Conservation (phyloP, 805 yeast genomes). For the Hermanozyma aechmeae region DNA sequence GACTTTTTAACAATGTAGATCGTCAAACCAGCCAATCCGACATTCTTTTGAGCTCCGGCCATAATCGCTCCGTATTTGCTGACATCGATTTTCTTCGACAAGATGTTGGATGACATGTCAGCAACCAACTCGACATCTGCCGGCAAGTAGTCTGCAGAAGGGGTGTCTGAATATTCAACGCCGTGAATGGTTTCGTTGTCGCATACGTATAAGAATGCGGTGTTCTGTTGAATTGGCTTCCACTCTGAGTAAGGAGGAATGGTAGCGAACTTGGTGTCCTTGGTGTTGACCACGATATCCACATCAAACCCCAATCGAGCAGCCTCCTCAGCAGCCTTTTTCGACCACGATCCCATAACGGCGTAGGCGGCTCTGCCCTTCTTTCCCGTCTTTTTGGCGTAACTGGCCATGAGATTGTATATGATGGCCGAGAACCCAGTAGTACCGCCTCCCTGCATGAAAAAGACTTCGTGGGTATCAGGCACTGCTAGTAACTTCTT, state of each 20-base stretch:
- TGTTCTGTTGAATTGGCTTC: conserved; percentile 51
- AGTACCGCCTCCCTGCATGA: conserved; percentile 97
- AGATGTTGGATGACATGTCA: conserved; percentile 89
- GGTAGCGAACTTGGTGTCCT: conserved; percentile 47
- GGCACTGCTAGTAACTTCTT: conserved; percentile 64
- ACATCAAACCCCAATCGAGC: conserved; percentile 69
- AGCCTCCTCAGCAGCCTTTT: conserved; percentile 84
- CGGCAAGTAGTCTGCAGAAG: conserved; percentile 49
- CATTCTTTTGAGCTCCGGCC: conserved; percentile 98
- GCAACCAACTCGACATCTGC: conserved; percentile 74
- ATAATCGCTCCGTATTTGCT: conserved; percentile 79
- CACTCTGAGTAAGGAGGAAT: conserved; percentile 63
- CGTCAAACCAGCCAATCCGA: conserved; percentile 94
- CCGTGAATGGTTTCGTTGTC: conserved; percentile 98
- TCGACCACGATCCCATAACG: conserved; percentile 91
- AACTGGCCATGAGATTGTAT: conserved; percentile 70
- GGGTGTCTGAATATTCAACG: conserved; percentile 57
- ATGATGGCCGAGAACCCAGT: conserved; percentile 87
- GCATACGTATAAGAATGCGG: conserved; percentile 83
- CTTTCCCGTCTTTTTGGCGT: conserved; percentile 62
- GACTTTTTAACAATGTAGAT: conserved; percentile 82
- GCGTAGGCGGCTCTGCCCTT: conserved; percentile 79
- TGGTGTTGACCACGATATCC: conserved; percentile 60
- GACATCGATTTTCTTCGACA: conserved; percentile 74
- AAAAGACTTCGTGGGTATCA: conserved; percentile 88